Evolutionary conservation across 345 rosid species (phyloP).

Genomic region (Moricandia moricandioides): DNA sequence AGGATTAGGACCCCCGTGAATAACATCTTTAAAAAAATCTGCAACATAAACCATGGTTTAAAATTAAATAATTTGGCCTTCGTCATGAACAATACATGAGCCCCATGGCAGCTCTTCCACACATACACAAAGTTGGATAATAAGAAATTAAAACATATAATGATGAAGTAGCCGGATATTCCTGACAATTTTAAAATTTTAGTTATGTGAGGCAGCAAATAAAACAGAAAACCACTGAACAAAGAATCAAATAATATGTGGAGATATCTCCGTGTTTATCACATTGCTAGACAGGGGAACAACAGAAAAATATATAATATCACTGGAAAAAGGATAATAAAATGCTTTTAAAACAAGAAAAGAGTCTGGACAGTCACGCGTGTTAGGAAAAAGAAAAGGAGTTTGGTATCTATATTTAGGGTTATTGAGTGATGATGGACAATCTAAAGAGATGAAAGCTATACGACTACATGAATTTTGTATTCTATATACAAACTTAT

Average conservation of each 20-base stretch:
- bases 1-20: constrained; percentile 24
- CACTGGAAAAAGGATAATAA: neutral
- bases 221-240: neutral
- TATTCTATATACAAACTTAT: neutral
- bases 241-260: constrained; percentile 12
- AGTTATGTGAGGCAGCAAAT: no score
- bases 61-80: neutral
- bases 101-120: constrained; percentile 11
- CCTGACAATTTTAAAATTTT: constrained; percentile 15
- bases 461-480: constrained; percentile 8
- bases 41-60: neutral
- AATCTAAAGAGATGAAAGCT: constrained; percentile 47
- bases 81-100: neutral
- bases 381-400: constrained; percentile 31
- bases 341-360: constrained; percentile 26
- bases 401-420: constrained; percentile 28
- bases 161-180: constrained; percentile 16
- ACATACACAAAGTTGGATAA: constrained; percentile 3
- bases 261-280: constrained; percentile 21
- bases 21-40: neutral
- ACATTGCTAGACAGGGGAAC: neutral
- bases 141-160: constrained; percentile 8
- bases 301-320: neutral
- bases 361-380: constrained; percentile 38
- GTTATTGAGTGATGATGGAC: constrained; percentile 40